Evolutionary conservation across 495 filamentous ascomycete genomes (phyloP).

Genomic region (Endocarpon pusillum): DNA sequence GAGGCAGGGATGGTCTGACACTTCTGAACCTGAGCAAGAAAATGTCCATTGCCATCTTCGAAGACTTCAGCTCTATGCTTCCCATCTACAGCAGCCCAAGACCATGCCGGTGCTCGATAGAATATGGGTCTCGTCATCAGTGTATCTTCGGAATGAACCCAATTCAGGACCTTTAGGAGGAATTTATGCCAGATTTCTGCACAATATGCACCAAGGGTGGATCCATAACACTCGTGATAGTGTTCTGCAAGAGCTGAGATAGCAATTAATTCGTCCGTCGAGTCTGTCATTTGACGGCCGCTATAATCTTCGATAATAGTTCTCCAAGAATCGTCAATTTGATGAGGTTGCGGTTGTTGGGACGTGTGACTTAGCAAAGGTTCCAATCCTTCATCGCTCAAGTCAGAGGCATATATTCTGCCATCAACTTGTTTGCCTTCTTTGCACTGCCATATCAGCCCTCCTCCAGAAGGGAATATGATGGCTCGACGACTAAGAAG

Average conservation of each 20-base stretch:
- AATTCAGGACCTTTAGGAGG: background rate
- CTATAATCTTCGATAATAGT: background rate
- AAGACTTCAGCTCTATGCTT: background rate
- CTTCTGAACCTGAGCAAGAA: too few species aligned
- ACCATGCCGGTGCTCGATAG: constrained; percentile 1
- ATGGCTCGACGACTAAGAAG: background rate
- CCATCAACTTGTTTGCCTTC: background rate
- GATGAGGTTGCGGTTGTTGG: too few species aligned
- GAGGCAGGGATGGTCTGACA: background rate
- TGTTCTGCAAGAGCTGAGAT: background rate
- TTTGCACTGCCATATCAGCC: constrained; percentile 1
- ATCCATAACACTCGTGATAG: background rate
- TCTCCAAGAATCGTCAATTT: background rate
- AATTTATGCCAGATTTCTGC: background rate
- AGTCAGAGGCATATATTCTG: background rate
- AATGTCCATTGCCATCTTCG: too few species aligned
- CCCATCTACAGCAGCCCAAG: background rate
- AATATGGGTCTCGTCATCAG: background rate
- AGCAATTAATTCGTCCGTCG: background rate
- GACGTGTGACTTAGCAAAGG: too few species aligned
- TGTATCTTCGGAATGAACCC: background rate
- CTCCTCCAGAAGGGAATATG: background rate
- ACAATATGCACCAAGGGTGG: background rate
- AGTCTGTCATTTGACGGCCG: background rate
- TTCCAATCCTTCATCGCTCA: background rate